Evolutionary conservation across 2,329 filamentous ascomycete genomes (phyloP), one percentile per base, ranked within the genome.

Genomic region (Didymella segeticola): DNA sequence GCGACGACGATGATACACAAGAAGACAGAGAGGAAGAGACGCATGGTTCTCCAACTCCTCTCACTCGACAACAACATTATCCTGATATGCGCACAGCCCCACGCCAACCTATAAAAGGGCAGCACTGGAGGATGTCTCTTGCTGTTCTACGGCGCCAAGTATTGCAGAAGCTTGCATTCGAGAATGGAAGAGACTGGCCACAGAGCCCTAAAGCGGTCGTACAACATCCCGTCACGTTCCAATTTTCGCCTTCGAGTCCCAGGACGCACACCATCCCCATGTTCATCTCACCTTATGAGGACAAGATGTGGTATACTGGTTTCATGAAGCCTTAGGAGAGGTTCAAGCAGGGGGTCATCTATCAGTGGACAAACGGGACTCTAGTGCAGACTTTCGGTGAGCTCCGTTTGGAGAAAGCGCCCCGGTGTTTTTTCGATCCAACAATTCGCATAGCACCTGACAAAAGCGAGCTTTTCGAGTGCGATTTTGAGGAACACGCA

Each of bases 221-320:
- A 2, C 6, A 36, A 8, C 23, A 49, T 5, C 34, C 51, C 3
- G 31, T 54, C n/a, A 23, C 45, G 4, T 5, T 49, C 5, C 17
- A 17, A 6, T 19, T 36, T 17, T 19, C 29, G 7, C 23, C 15
- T 5, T 29, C 34, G 7, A 22, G 12, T 20, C 7, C 10, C 9
- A 20, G 17, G n/a, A 22, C 26, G 15, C 11, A 17, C 2, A 29
- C 26, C 23, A 10, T 17, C 10, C 34, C 27, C 3, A 23, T 45
- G 36, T 54, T 54, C 34, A 31, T 9, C 12, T 46, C 51, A 10
- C 33, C 45, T 10, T 45, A 49, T 25, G 17, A 23, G 8, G 51
- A 49, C 9, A 54, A 49, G 14, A 14, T 55, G 5, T 66, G 58
- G 63, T 66, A 60, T 29, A 45, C 54, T 4, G 63, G 58, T 5